These are phyloP conservation scores for Pterocarpus macrocarpus DNA, from an alignment of 306 rosid species.

Conservation along the genomic window DNA sequence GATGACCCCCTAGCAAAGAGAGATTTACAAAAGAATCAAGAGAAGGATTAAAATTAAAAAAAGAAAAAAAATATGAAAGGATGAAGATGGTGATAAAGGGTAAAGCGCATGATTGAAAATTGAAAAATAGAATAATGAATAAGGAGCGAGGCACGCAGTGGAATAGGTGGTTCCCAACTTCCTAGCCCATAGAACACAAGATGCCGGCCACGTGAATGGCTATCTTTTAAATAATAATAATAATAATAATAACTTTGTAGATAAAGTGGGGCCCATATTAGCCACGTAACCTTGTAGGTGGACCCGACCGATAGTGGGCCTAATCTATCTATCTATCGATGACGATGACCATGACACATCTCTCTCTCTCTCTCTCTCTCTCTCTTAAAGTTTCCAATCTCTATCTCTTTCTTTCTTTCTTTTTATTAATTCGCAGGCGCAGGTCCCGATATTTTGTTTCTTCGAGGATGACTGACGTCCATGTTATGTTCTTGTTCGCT, in stretches of 20 bases:
- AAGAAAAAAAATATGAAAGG: not conserved
- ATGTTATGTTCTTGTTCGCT: not conserved
- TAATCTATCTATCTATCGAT: not conserved
- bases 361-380: not conserved
- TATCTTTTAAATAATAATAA: not conserved
- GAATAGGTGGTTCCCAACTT: slow-evolving; percentile 40
- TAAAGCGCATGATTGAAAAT: not conserved
- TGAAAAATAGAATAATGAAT: not conserved
- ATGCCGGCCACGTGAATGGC: slow-evolving; percentile 47
- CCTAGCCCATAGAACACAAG: not conserved
- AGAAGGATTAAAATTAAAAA: not conserved
- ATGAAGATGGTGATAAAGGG: not conserved
- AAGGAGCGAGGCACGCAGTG: not conserved
- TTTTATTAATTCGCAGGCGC: slow-evolving; percentile 21
- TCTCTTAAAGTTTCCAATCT: not conserved
- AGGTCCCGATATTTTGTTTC: slow-evolving; percentile 25
- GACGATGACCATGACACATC: not conserved
- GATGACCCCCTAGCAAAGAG: not conserved
- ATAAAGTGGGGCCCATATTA: slow-evolving; percentile 61
- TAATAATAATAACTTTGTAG: slow-evolving; percentile 41
- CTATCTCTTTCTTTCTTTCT: not conserved
- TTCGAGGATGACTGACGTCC: slow-evolving; percentile 33
- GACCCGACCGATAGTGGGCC: slow-evolving; percentile 32
- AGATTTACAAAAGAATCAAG: not conserved
- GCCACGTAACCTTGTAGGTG: slow-evolving; percentile 34